These are phyloP conservation scores for Fusarium setosum DNA, from an alignment of 2,329 filamentous ascomycete species.

Conservation along the genomic window DNA sequence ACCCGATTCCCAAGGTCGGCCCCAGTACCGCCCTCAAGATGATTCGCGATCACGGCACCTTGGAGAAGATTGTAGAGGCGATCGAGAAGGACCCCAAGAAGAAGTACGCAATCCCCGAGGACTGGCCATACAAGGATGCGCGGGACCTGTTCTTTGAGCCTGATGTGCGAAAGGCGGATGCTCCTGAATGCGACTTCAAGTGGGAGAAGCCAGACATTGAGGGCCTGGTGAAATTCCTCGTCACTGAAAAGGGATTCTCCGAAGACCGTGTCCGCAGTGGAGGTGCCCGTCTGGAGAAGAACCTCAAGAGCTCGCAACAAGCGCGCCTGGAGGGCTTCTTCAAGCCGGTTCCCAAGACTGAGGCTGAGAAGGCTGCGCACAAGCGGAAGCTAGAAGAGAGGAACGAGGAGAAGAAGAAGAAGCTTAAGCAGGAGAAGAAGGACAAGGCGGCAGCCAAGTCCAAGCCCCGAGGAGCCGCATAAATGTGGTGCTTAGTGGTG, in stretches of 20 bases:
- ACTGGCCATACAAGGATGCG: slow-evolving; percentile 95
- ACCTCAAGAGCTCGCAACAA: slow-evolving; percentile 90
- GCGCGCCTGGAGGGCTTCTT: slow-evolving; percentile 96
- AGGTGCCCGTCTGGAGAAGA: slow-evolving; percentile 85
- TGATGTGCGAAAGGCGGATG: slow-evolving; percentile 85
- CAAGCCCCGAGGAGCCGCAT: slow-evolving; percentile 76
- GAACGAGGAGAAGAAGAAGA: slow-evolving; percentile 93
- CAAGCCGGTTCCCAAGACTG: slow-evolving; percentile 89
- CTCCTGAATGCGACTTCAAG: slow-evolving; percentile 94
- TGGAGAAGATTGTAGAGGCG: slow-evolving; percentile 87
- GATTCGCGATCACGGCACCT: slow-evolving; percentile 88
- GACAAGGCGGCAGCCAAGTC: slow-evolving; percentile 92
- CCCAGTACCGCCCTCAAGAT: slow-evolving; percentile 92
- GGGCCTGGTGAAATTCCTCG: slow-evolving; percentile 88
- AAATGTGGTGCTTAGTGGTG: not conserved
- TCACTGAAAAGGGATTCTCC: slow-evolving; percentile 95
- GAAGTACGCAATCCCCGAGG: slow-evolving; percentile 89
- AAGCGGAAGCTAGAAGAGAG: slow-evolving; percentile 97
- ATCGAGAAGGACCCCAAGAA: slow-evolving; percentile 81
- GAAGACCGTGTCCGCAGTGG: slow-evolving; percentile 90
- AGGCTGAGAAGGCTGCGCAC: slow-evolving; percentile 82
- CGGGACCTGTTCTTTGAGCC: slow-evolving; percentile 92
- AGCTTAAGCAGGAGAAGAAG: slow-evolving; percentile 92
- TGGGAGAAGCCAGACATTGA: slow-evolving; percentile 96
- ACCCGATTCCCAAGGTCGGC: slow-evolving; percentile 94